Base-by-base conservation (phyloP, 352 stramenopile species). In the Phytophthora melonis region DNA sequence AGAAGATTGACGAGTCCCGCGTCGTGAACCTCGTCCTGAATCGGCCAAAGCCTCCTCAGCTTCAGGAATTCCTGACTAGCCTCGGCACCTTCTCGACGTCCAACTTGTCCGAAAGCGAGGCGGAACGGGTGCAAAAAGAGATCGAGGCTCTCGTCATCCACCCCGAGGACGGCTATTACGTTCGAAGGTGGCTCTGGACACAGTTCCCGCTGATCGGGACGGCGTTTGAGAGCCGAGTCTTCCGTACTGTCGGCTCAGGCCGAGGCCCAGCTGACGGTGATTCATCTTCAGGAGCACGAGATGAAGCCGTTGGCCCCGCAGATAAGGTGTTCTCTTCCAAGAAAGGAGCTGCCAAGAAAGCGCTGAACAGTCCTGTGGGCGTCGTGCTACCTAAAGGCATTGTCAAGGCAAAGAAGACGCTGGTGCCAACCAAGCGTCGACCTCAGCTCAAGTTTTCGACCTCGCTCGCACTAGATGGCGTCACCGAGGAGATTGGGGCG, bases 121-220 rank as follows among this genome's bases (percentile, higher is more conserved):
- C 81, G 10, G 79, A 79, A 34, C 77, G 79, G 16, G 74, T 93
- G 13, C 77, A 92, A 61, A 77, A 79, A 6, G 87, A 93, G 45
- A 88, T 94, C 19, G 81, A 91, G 18, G 84, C 86, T 43, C 80
- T 93, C 1, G 88, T 78, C 30, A 80, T 90, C 30, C 88, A 92
- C 43, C 52, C 68, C 9, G 82, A 89, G 21, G 88, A 95, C 57
- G 86, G 84, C 8, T 96, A 96, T 69, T 91, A 89, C 32, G 85
- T 94, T 55, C 85, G 80, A 18, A 79, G 89, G 36, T 96, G 89
- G 89, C 82, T 96, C 32, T 96, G 89, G 89, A 90, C 85, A 10
- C 89, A 96, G 72, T 96, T 96, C 63, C 89, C 89, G n/a, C 76
- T 96, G 11, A 83, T 96, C n/a, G 88, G 62, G 0, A 77, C 91